Evolutionary conservation across 345 rosid species (phyloP).

Genomic region (Boechera retrofracta): DNA sequence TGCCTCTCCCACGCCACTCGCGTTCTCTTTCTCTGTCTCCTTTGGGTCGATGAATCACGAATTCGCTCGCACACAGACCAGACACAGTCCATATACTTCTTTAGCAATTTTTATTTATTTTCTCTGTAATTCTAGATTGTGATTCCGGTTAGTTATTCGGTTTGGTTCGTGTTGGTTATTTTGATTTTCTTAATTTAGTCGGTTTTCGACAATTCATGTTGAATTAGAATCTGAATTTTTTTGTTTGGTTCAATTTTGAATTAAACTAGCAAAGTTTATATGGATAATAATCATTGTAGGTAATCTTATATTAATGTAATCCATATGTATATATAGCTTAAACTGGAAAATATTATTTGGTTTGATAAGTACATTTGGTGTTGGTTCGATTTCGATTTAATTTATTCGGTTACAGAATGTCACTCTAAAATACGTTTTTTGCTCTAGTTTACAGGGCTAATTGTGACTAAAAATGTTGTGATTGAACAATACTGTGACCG

Average conservation of each 20-base stretch:
- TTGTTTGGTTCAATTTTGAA: background rate
- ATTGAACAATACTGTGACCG: background rate
- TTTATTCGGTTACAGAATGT: background rate
- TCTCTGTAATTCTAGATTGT: background rate
- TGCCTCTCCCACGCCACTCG: conserved; percentile 3
- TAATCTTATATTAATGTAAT: background rate
- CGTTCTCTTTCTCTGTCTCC: background rate
- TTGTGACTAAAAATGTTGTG: background rate
- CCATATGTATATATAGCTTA: background rate
- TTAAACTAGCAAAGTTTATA: too few species aligned
- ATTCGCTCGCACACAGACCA: background rate
- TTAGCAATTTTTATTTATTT: background rate
- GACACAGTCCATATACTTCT: background rate
- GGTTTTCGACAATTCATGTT: background rate
- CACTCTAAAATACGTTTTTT: background rate
- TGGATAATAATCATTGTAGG: background rate
- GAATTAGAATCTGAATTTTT: background rate
- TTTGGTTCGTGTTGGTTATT: conserved; percentile 1
- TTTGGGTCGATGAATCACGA: conserved; percentile 7
- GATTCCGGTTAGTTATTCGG: background rate
- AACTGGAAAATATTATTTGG: background rate
- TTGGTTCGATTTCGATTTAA: background rate
- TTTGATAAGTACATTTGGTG: background rate
- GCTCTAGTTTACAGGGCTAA: background rate
- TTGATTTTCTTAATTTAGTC: conserved; percentile 4